Conservation (phyloP, 2,329 filamentous ascomycete genomes). For the Colletotrichum brevisporum region DNA sequence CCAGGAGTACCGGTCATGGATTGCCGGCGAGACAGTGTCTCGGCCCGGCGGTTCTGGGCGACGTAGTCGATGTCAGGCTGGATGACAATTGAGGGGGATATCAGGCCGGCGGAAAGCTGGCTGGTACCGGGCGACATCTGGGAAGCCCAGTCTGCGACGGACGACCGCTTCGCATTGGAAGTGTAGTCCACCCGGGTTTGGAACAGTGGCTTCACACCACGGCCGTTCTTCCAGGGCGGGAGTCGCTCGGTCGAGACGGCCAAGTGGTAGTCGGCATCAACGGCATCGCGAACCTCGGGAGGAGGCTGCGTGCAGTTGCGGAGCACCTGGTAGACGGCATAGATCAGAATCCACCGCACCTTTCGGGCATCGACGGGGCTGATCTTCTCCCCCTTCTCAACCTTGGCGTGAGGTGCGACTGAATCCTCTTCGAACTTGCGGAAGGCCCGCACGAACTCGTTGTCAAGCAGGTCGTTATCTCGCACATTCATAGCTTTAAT, state of each 20-base stretch:
- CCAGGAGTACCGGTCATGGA: slow-evolving; percentile 28
- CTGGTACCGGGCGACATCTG: not conserved
- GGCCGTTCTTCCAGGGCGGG: slow-evolving; percentile 61
- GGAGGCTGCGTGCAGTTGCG: slow-evolving; percentile 74
- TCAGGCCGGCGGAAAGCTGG: slow-evolving; percentile 15
- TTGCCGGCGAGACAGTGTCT: slow-evolving; percentile 41
- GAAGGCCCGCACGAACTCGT: slow-evolving; percentile 77
- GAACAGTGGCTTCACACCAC: slow-evolving; percentile 46
- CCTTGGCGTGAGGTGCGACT: slow-evolving; percentile 62
- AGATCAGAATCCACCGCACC: slow-evolving; percentile 83
- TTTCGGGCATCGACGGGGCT: slow-evolving; percentile 79
- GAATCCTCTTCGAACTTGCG: slow-evolving; percentile 77
- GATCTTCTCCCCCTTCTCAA: slow-evolving; percentile 70
- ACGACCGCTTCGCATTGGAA: slow-evolving; percentile 36
- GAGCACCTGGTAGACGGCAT: slow-evolving; percentile 80
- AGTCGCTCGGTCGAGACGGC: slow-evolving; percentile 58
- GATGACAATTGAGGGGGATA: slow-evolving; percentile 53
- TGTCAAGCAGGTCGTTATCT: slow-evolving; percentile 55
- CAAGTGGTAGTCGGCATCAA: slow-evolving; percentile 70
- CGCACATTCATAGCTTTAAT: slow-evolving; percentile 64
- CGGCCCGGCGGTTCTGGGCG: slow-evolving; percentile 54
- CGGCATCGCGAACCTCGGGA: slow-evolving; percentile 70
- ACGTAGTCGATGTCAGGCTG: slow-evolving; percentile 71
- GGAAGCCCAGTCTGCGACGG: slow-evolving; percentile 33
- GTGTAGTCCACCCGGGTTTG: slow-evolving; percentile 48